These are phyloP conservation scores for Solanum ossicruentum DNA, from an alignment of 257 asterid genomes.

Conservation along the genomic window DNA sequence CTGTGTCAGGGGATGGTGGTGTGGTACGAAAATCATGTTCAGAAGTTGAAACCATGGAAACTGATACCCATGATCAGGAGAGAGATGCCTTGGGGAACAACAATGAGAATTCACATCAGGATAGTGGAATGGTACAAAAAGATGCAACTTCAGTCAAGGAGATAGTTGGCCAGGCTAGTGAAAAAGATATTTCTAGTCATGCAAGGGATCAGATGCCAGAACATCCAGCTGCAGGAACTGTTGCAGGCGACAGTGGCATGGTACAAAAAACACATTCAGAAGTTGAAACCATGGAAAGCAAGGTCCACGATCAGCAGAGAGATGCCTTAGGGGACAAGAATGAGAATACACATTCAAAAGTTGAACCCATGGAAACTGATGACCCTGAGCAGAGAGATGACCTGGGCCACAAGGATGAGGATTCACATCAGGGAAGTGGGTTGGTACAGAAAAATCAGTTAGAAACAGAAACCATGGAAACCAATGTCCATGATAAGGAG, in stretches of 20 bases:
- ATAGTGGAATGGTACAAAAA: neutral
- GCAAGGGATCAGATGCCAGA: neutral
- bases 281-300: neutral
- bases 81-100: neutral
- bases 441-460: neutral
- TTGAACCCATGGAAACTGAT: neutral
- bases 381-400: neutral
- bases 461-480: neutral
- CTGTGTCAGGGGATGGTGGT: conserved; percentile 6
- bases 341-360: conserved; percentile 3
- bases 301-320: neutral
- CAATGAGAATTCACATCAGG: conserved; percentile 1
- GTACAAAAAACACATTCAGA: conserved; percentile 1
- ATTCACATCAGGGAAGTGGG: conserved; percentile 1
- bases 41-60: neutral
- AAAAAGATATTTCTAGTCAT: conserved; percentile 3
- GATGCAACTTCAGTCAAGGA: neutral
- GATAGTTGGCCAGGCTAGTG: conserved; percentile 1
- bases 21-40: neutral
- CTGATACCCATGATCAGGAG: neutral
- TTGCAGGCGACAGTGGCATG: neutral
- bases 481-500: neutral
- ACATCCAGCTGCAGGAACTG: conserved; percentile 17
- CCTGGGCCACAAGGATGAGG: neutral
- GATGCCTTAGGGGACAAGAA: neutral